phyloP scores from a whole-genome alignment of 805 yeast genomes.

The Starmerella tilneyi region DNA sequence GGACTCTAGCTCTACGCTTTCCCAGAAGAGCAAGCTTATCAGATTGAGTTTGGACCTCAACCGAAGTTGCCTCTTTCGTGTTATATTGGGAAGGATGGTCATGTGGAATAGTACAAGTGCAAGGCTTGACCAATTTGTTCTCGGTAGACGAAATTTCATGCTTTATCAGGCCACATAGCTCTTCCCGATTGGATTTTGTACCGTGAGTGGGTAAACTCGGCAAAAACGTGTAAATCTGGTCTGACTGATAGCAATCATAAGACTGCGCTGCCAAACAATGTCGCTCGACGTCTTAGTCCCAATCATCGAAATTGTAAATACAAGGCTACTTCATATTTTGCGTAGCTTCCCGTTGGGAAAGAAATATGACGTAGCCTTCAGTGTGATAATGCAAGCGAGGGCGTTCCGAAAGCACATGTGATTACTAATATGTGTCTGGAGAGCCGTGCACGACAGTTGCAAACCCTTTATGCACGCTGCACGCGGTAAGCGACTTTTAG shows the following conservation, averaged over 20 bases:
- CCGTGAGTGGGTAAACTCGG: neutral
- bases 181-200: neutral
- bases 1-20: neutral
- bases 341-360: no score
- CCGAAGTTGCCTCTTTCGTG: neutral
- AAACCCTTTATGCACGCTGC: no score
- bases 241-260: neutral
- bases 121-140: neutral
- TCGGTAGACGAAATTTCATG: neutral
- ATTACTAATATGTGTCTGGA: no score
- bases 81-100: no score
- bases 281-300: neutral
- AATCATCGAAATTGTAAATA: neutral
- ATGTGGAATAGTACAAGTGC: neutral
- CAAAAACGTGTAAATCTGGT: neutral
- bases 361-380: no score
- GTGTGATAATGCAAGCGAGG: no score
- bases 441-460: no score
- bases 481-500: no score
- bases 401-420: no score
- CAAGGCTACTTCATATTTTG: no score
- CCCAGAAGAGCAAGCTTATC: neutral
- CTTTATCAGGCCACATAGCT: neutral
- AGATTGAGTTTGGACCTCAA: neutral
- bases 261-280: neutral